These are phyloP conservation scores for Sugiyamaella castrensis DNA, from an alignment of 1,139 yeast genomes.

Conservation along the genomic window DNA sequence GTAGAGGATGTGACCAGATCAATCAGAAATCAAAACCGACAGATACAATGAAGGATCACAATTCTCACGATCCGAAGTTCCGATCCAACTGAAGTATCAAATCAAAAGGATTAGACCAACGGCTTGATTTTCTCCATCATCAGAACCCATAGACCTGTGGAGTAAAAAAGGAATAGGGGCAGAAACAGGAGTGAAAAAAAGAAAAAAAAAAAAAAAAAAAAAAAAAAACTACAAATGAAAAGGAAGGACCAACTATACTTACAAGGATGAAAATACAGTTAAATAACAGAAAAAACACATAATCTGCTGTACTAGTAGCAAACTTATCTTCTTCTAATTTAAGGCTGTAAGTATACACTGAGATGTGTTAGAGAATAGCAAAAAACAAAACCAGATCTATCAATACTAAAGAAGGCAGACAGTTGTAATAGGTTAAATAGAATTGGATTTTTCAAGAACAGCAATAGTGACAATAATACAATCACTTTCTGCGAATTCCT, in stretches of 20 bases:
- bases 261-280: conserved; percentile 33
- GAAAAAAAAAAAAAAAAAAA: conserved; percentile 10
- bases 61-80: conserved; percentile 31
- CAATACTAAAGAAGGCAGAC: not conserved
- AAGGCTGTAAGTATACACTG: conserved; percentile 35
- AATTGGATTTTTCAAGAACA: too few species aligned
- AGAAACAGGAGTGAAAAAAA: conserved; percentile 34
- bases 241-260: conserved; percentile 20
- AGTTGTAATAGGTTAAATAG: conserved; percentile 4
- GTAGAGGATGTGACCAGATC: conserved; percentile 16
- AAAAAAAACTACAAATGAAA: too few species aligned
- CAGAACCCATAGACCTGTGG: conserved; percentile 36
- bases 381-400: not conserved
- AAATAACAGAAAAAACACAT: conserved; percentile 34
- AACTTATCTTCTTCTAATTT: conserved; percentile 36
- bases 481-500: too few species aligned
- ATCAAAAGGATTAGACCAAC: conserved; percentile 17
- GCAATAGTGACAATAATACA: too few species aligned
- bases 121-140: conserved; percentile 38
- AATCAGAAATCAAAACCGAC: not conserved
- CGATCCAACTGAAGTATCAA: conserved; percentile 29
- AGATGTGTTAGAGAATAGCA: conserved; percentile 2
- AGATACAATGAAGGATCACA: conserved; percentile 13
- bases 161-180: conserved; percentile 30
- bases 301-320: conserved; percentile 30